Percentiles rank a stretch among this genome's conserved stretches.
phyloP scores from a whole-genome alignment of 2,329 filamentous ascomycete species.

The Curvularia sp. region DNA sequence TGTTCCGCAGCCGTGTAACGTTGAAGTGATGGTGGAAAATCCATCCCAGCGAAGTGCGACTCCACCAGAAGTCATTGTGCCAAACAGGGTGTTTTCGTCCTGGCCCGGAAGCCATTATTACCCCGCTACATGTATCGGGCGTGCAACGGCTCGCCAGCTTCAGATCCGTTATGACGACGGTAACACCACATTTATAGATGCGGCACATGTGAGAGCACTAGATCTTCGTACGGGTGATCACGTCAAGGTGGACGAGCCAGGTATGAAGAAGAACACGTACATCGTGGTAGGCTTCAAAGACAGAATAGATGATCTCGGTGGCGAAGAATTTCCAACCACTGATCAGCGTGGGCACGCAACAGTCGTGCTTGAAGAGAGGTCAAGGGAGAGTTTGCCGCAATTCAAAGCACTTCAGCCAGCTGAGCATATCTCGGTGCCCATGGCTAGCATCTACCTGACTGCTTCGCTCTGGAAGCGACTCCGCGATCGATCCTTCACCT shows the following conservation, averaged over 20 bases:
- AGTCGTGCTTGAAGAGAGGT: constrained; percentile 52
- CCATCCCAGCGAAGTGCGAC: constrained; percentile 21
- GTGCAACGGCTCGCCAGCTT: constrained; percentile 53
- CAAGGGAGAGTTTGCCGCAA: constrained; percentile 48
- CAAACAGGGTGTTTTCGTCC: constrained; percentile 64
- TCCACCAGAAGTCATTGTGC: constrained; percentile 47
- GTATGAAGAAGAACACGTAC: constrained; percentile 56
- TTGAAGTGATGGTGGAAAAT: constrained; percentile 10
- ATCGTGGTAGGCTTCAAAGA: constrained; percentile 55
- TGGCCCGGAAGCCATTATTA: constrained; percentile 67
- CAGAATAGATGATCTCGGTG: constrained; percentile 32
- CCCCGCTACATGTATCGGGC: constrained; percentile 65
- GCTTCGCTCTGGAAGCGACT: constrained; percentile 54
- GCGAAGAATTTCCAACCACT: constrained; percentile 46
- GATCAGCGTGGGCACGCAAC: constrained; percentile 54
- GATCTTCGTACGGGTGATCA: constrained; percentile 55
- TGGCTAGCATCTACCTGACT: constrained; percentile 55
- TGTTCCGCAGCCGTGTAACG: constrained; percentile 19
- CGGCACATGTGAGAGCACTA: constrained; percentile 50
- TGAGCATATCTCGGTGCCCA: constrained; percentile 49
- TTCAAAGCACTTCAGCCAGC: constrained; percentile 18
- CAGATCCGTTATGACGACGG: constrained; percentile 59
- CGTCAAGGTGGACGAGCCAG: constrained; percentile 56
- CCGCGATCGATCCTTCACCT: constrained; percentile 49
- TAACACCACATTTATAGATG: constrained; percentile 52